Conservation (phyloP, 192 early-diverging fungal genomes). For the Podochytrium sp. region DNA sequence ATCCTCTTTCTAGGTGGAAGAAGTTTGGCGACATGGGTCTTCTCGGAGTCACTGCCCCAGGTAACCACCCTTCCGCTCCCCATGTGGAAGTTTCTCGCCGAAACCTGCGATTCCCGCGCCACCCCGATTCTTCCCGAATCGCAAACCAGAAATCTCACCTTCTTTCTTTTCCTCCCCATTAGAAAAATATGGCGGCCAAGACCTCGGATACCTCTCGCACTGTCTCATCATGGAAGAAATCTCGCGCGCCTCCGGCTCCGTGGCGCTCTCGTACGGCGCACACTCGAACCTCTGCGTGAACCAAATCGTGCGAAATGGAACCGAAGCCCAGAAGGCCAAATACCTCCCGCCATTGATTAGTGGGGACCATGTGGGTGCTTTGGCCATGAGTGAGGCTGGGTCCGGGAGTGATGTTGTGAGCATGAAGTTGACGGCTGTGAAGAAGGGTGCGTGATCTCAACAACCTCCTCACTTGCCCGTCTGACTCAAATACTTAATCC, state of each 20-base stretch:
- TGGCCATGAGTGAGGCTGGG: constrained; percentile 93
- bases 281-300: constrained; percentile 98
- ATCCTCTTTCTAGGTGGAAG: constrained; percentile 79
- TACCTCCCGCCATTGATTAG: constrained; percentile 88
- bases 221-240: constrained; percentile 93
- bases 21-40: constrained; percentile 97
- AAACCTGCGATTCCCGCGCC: too few relatives aligned
- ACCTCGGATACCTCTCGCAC: constrained; percentile 90
- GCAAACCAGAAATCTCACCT: constrained; percentile 7
- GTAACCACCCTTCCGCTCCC: constrained; percentile 15
- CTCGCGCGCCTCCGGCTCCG: constrained; percentile 83
- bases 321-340: constrained; percentile 81
- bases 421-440: constrained; percentile 83
- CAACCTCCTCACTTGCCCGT: too few relatives aligned
- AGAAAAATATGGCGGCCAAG: constrained; percentile 85
- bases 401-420: constrained; percentile 92
- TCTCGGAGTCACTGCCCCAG: constrained; percentile 85
- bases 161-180: neutral
- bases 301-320: constrained; percentile 93
- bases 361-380: constrained; percentile 86
- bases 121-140: neutral
- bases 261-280: constrained; percentile 92
- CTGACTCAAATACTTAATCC: too few relatives aligned
- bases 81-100: too few relatives aligned
- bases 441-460: constrained; percentile 63